These are phyloP conservation scores for Kazachstania bromeliacearum DNA, from an alignment of 805 yeast genomes.

Conservation along the genomic window DNA sequence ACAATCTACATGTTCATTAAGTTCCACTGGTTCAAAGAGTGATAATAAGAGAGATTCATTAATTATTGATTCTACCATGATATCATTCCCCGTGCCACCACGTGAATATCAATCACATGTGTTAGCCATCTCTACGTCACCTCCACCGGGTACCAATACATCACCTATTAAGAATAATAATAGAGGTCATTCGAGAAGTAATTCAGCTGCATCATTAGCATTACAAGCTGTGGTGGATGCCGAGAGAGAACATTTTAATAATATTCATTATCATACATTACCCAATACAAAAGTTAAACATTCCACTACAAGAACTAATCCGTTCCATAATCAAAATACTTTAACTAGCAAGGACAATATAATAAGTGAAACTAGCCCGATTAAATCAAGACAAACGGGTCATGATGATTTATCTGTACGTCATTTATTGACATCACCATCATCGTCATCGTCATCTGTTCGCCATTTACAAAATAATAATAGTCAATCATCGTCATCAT, in stretches of 20 bases:
- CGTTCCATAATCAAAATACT: slow-evolving; percentile 5
- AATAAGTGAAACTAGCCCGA: slow-evolving; percentile 22
- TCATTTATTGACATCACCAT: not conserved
- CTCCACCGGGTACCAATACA: slow-evolving; percentile 18
- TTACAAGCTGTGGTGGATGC: slow-evolving; percentile 69
- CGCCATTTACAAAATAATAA: not conserved
- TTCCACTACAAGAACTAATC: slow-evolving; percentile 19
- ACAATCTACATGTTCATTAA: slow-evolving; percentile 28
- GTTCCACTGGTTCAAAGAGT: slow-evolving; percentile 31
- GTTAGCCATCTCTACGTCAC: slow-evolving; percentile 37
- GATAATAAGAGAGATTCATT: slow-evolving; percentile 28
- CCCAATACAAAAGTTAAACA: slow-evolving; percentile 4
- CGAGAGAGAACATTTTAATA: slow-evolving; percentile 27
- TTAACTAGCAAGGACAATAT: slow-evolving; percentile 18
- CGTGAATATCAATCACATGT: slow-evolving; percentile 60
- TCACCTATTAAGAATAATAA: slow-evolving; percentile 14
- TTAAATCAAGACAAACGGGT: slow-evolving; percentile 6
- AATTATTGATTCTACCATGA: slow-evolving; percentile 25
- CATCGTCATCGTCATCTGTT: not conserved
- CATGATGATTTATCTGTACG: not conserved
- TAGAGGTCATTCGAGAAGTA: slow-evolving; percentile 30
- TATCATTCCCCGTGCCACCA: slow-evolving; percentile 54
- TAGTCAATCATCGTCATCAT: not conserved
- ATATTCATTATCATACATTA: too few relatives aligned
- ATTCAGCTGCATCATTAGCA: slow-evolving; percentile 53